phyloP scores from a whole-genome alignment of 805 yeast genomes.

The Suhomyces vadensis region DNA sequence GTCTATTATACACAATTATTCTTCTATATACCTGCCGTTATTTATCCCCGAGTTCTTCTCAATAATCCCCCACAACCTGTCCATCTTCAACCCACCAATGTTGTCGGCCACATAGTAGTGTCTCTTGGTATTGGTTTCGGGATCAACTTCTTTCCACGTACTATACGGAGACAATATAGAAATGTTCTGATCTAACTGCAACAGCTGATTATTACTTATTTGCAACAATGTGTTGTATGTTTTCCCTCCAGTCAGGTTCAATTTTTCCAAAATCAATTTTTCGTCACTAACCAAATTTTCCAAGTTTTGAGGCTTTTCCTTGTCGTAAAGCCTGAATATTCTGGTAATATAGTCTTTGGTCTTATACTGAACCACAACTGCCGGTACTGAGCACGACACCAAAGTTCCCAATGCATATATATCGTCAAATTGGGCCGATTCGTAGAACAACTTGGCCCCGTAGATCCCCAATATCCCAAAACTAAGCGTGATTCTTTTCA shows the following conservation, averaged over 20 bases:
- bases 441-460: constrained; percentile 58
- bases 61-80: constrained; percentile 79
- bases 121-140: constrained; percentile 34
- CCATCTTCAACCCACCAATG: constrained; percentile 81
- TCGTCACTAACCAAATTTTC: constrained; percentile 65
- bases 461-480: constrained; percentile 61
- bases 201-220: constrained; percentile 34
- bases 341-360: constrained; percentile 69
- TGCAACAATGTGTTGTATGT: constrained; percentile 62
- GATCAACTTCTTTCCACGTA: constrained; percentile 42
- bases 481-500: constrained; percentile 63
- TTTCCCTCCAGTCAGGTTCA: constrained; percentile 65
- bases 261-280: constrained; percentile 63
- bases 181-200: constrained; percentile 35
- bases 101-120: constrained; percentile 66
- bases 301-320: constrained; percentile 61
- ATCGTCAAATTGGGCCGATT: constrained; percentile 54
- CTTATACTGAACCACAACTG: constrained; percentile 48
- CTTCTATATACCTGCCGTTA: constrained; percentile 53
- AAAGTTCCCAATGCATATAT: constrained; percentile 47
- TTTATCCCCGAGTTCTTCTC: constrained; percentile 66
- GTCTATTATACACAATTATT: neutral
- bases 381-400: constrained; percentile 56
- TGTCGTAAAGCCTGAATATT: constrained; percentile 68
- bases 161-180: constrained; percentile 26